phyloP scores from a whole-genome alignment of 352 stramenopile genomes.

The Globisporangium paroecandrum region DNA sequence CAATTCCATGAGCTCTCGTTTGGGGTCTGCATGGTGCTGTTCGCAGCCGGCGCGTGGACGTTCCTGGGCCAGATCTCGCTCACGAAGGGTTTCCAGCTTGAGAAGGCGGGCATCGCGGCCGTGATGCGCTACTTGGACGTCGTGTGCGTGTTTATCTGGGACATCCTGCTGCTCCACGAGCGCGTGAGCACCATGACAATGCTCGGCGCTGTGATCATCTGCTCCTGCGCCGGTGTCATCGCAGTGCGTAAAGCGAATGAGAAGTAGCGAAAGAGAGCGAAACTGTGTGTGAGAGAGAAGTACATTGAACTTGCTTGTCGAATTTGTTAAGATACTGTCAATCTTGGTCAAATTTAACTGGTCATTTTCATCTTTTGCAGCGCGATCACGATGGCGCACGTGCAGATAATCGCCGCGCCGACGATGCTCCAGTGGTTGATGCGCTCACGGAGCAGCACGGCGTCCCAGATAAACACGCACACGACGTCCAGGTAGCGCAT shows the following conservation, averaged over 20 bases:
- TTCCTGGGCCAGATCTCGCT: slow-evolving; percentile 63
- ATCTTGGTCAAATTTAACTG: neutral
- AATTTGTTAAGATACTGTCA: neutral
- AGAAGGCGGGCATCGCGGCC: slow-evolving; percentile 57
- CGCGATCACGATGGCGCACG: slow-evolving; percentile 55
- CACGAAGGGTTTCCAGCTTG: slow-evolving; percentile 68
- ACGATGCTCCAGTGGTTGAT: slow-evolving; percentile 77
- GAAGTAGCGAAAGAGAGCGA: neutral
- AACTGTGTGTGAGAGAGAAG: neutral
- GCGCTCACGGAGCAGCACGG: slow-evolving; percentile 51
- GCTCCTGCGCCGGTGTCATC: slow-evolving; percentile 1
- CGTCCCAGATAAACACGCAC: slow-evolving; percentile 81
- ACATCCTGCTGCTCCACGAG: slow-evolving; percentile 44
- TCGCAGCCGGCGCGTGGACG: slow-evolving; percentile 36
- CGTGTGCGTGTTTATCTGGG: slow-evolving; percentile 66
- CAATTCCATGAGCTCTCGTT: slow-evolving; percentile 16
- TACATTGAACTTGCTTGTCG: neutral
- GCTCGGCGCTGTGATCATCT: slow-evolving; percentile 5
- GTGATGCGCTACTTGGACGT: slow-evolving; percentile 74
- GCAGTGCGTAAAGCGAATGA: neutral
- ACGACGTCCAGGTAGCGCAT: slow-evolving; percentile 85
- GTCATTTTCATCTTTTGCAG: slow-evolving; percentile 35
- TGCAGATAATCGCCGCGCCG: slow-evolving; percentile 66
- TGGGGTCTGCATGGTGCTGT: slow-evolving; percentile 39
- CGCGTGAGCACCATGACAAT: slow-evolving; percentile 25